These are phyloP conservation scores for Trichophyton equinum DNA, from an alignment of 2,329 filamentous ascomycete species.

Conservation along the genomic window DNA sequence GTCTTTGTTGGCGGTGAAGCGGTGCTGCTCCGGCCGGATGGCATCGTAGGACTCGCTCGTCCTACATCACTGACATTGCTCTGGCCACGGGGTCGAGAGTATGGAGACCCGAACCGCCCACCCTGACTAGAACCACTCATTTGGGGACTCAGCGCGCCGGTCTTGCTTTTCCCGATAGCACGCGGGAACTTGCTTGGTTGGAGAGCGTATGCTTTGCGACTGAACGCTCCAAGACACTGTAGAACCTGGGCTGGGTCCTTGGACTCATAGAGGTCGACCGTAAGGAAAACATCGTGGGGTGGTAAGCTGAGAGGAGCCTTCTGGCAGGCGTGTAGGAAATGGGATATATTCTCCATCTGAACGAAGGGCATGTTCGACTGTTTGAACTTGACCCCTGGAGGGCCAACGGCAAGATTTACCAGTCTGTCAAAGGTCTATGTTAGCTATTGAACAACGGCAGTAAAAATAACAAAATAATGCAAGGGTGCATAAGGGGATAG, in stretches of 20 bases:
- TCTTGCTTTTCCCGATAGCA: slow-evolving; percentile 59
- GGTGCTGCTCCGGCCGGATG: slow-evolving; percentile 34
- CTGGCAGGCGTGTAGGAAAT: slow-evolving; percentile 84
- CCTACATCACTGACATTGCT: slow-evolving; percentile 46
- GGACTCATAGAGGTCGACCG: slow-evolving; percentile 86
- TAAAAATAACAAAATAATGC: slow-evolving; percentile 18
- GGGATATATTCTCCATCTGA: slow-evolving; percentile 98
- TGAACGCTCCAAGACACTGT: slow-evolving; percentile 86
- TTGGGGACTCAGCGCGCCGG: slow-evolving; percentile 52
- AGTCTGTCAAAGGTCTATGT: slow-evolving; percentile 45
- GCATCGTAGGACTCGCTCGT: slow-evolving; percentile 51
- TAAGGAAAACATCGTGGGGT: slow-evolving; percentile 90
- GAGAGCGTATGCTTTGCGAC: slow-evolving; percentile 63
- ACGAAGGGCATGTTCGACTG: slow-evolving; percentile 92
- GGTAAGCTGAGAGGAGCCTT: slow-evolving; percentile 72
- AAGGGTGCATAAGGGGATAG: neutral
- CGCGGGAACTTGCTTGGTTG: slow-evolving; percentile 63
- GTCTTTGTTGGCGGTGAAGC: slow-evolving; percentile 34
- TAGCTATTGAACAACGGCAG: neutral
- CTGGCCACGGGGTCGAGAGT: slow-evolving; percentile 30
- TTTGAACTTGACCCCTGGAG: slow-evolving; percentile 78
- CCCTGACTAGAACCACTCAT: slow-evolving; percentile 48
- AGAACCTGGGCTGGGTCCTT: slow-evolving; percentile 95
- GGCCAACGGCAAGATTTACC: slow-evolving; percentile 64
- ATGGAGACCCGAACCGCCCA: slow-evolving; percentile 31